These are phyloP conservation scores for Onygenales sp. DNA, from an alignment of 2,329 filamentous ascomycete genomes.

Conservation along the genomic window DNA sequence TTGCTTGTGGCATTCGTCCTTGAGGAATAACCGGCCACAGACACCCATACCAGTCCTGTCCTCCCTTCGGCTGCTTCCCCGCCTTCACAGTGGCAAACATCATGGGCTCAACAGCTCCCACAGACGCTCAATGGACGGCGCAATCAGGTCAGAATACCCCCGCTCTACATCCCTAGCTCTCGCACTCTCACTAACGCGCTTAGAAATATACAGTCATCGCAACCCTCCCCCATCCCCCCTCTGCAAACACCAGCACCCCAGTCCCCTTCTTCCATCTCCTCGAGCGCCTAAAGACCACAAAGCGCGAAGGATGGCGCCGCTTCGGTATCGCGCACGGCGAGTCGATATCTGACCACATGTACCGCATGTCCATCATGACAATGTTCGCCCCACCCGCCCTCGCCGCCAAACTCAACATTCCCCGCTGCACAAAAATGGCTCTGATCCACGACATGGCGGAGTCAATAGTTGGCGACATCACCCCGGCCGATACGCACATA, in stretches of 20 bases:
- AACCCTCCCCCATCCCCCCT: slow-evolving; percentile 51
- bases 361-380: slow-evolving; percentile 94
- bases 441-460: slow-evolving; percentile 98
- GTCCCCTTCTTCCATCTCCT: slow-evolving; percentile 91
- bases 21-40: too few relatives aligned
- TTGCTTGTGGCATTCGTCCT: neutral
- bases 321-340: slow-evolving; percentile 71
- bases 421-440: slow-evolving; percentile 87
- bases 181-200: slow-evolving; percentile 1
- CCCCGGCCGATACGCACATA: slow-evolving; percentile 70
- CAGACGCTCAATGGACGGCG: slow-evolving; percentile 24
- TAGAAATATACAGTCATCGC: slow-evolving; percentile 45
- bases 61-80: neutral
- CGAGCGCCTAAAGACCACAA: slow-evolving; percentile 88
- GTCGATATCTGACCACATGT: slow-evolving; percentile 98
- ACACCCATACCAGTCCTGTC: neutral
- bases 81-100: slow-evolving; percentile 1
- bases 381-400: slow-evolving; percentile 79
- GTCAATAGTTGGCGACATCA: slow-evolving; percentile 89
- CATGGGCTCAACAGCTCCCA: slow-evolving; percentile 3
- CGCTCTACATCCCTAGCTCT: slow-evolving; percentile 1
- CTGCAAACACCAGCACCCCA: slow-evolving; percentile 58
- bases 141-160: slow-evolving; percentile 20
- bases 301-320: slow-evolving; percentile 89
- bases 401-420: slow-evolving; percentile 61